Conservation (phyloP, 1,139 yeast species). For the Protomyces gravidus region DNA sequence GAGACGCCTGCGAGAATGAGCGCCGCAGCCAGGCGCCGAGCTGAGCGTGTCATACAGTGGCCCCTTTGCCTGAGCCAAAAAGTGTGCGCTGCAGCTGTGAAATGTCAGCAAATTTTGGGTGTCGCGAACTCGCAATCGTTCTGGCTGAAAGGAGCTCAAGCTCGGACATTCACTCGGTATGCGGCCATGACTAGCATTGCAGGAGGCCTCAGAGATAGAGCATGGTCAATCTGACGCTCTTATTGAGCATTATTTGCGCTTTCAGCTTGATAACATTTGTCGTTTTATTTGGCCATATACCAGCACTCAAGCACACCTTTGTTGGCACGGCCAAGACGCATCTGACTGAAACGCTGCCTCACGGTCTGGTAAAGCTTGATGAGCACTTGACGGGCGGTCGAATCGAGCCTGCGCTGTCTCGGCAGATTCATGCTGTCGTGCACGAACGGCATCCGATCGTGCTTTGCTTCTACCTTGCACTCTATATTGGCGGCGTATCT, state of each 20-base stretch:
- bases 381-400: slow-evolving; percentile 35
- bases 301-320: slow-evolving; percentile 32
- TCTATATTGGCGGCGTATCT: slow-evolving; percentile 17
- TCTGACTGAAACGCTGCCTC: slow-evolving; percentile 31
- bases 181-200: too few species aligned
- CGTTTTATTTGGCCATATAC: slow-evolving; percentile 35
- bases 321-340: slow-evolving; percentile 12
- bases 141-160: too few species aligned
- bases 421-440: slow-evolving; percentile 28
- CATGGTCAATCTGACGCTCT: slow-evolving; percentile 11
- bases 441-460: slow-evolving; percentile 35
- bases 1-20: neutral
- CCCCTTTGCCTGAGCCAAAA: too few species aligned
- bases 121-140: too few species aligned
- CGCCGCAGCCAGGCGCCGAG: neutral
- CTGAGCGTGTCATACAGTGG: neutral
- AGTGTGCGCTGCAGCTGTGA: too few species aligned
- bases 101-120: too few species aligned
- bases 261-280: slow-evolving; percentile 30
- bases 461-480: slow-evolving; percentile 25
- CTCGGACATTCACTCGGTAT: too few species aligned
- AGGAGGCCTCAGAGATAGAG: too few species aligned
- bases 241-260: slow-evolving; percentile 16
- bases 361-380: slow-evolving; percentile 24
- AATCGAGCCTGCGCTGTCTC: slow-evolving; percentile 23